These are phyloP conservation scores for Nematocida major DNA, from an alignment of 371 early-diverging fungal species.

Conservation along the genomic window DNA sequence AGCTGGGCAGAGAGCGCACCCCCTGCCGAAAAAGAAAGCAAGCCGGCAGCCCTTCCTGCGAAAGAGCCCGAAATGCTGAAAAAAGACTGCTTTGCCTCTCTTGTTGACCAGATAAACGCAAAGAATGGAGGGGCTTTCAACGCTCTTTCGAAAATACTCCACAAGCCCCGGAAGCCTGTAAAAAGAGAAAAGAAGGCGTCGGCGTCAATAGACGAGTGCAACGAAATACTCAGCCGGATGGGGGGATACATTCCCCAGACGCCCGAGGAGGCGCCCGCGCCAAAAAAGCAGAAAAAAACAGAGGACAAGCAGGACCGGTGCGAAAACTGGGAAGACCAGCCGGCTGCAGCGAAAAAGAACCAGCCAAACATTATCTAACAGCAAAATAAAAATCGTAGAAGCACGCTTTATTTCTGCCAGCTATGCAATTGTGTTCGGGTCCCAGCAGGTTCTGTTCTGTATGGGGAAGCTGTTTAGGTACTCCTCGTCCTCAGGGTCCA, in stretches of 20 bases:
- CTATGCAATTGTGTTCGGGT: constrained; percentile 38
- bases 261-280: background rate
- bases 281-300: background rate
- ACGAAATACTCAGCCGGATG: constrained; percentile 2
- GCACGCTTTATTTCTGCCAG: background rate
- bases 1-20: background rate
- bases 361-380: constrained; percentile 32
- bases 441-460: constrained; percentile 51
- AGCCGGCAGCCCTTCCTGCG: background rate
- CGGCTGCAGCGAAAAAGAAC: background rate
- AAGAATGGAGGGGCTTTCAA: background rate
- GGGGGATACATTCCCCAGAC: background rate
- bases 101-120: background rate
- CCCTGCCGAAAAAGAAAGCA: background rate
- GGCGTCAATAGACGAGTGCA: constrained; percentile 8
- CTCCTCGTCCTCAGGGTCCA: constrained; percentile 25
- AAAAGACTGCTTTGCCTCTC: constrained; percentile 17
- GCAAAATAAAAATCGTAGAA: background rate
- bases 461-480: constrained; percentile 12
- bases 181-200: background rate
- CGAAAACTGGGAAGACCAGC: constrained; percentile 43
- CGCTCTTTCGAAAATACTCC: background rate
- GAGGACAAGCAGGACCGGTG: background rate
- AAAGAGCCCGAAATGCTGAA: background rate
- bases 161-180: background rate